These are phyloP conservation scores for Phaeomoniella chlamydospora DNA, from an alignment of 2,329 filamentous ascomycete species.

Conservation along the genomic window DNA sequence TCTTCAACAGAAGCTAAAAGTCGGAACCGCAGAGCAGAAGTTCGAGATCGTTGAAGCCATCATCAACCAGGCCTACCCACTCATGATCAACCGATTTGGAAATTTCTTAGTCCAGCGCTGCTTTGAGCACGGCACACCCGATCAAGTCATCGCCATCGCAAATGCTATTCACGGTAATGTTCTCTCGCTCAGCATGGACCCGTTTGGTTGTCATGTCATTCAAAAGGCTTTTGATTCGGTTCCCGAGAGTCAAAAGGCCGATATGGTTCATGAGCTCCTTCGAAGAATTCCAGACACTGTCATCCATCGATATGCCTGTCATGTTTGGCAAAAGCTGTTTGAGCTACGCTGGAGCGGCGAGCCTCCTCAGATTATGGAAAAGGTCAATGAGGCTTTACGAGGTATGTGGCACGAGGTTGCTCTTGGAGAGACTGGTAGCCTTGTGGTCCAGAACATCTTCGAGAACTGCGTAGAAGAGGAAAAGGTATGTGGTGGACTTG, in stretches of 20 bases:
- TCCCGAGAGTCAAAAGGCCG: conserved; percentile 90
- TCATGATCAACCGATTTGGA: conserved; percentile 98
- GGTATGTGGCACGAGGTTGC: conserved; percentile 99
- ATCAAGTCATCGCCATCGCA: conserved; percentile 90
- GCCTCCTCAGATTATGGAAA: conserved; percentile 95
- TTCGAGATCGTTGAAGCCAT: conserved; percentile 95
- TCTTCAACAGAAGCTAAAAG: conserved; percentile 95
- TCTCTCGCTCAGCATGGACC: conserved; percentile 90
- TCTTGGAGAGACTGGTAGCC: conserved; percentile 86
- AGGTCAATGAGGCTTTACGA: conserved; percentile 79
- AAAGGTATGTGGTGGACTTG: conserved; percentile 48
- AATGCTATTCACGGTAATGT: conserved; percentile 90
- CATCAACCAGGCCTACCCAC: conserved; percentile 79
- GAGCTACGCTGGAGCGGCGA: conserved; percentile 91
- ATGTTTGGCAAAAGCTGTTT: conserved; percentile 99
- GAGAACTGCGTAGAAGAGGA: conserved; percentile 98
- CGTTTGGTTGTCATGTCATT: conserved; percentile 94
- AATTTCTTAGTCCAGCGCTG: conserved; percentile 98
- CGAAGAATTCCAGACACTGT: conserved; percentile 94
- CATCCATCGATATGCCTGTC: conserved; percentile 95
- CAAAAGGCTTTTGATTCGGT: conserved; percentile 98
- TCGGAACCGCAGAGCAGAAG: conserved; percentile 88
- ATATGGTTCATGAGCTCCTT: conserved; percentile 96
- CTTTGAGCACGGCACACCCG: conserved; percentile 92
- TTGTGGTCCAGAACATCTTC: conserved; percentile 98